phyloP scores from a whole-genome alignment of 768 basidiomycete genomes.

The Leccinum broughii region DNA sequence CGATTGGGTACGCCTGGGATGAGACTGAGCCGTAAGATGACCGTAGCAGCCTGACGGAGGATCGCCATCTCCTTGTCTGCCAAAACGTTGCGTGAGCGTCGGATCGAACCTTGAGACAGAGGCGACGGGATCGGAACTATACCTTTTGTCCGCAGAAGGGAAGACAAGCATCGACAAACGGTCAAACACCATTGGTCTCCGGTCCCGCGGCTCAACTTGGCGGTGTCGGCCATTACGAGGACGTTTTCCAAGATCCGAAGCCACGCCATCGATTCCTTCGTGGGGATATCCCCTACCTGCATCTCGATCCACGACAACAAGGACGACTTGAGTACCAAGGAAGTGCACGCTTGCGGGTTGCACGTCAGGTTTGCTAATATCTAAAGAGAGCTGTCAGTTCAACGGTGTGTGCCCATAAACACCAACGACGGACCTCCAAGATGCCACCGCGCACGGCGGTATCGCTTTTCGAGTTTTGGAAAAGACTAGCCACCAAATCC shows the following conservation, averaged over 20 bases:
- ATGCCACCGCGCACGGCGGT: conserved; percentile 52
- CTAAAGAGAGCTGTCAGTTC: conserved; percentile 35
- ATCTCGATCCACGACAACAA: conserved; percentile 84
- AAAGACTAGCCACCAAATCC: conserved; percentile 83
- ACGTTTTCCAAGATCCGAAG: conserved; percentile 66
- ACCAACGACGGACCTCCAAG: conserved; percentile 56
- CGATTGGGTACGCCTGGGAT: conserved; percentile 29
- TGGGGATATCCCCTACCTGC: conserved; percentile 42
- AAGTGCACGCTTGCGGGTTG: conserved; percentile 65
- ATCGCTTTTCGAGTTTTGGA: conserved; percentile 65
- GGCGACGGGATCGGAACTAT: neutral
- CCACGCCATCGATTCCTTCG: conserved; percentile 58
- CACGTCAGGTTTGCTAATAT: conserved; percentile 74
- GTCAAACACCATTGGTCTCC: conserved; percentile 60
- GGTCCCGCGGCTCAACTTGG: conserved; percentile 54
- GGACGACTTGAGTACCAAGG: conserved; percentile 66
- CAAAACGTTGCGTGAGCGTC: neutral
- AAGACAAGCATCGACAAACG: conserved; percentile 51
- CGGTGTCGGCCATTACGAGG: conserved; percentile 46
- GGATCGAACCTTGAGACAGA: too few relatives aligned
- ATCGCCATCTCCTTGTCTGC: conserved; percentile 21
- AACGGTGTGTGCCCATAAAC: neutral
- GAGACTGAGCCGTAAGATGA: conserved; percentile 40
- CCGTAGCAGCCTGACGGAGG: conserved; percentile 29
- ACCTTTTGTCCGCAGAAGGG: conserved; percentile 20